A percentile compares a stretch with the other conserved stretches of the same genome.
Conservation (phyloP, 371 early-diverging fungal genomes). For the Apophysomyces variabilis region DNA sequence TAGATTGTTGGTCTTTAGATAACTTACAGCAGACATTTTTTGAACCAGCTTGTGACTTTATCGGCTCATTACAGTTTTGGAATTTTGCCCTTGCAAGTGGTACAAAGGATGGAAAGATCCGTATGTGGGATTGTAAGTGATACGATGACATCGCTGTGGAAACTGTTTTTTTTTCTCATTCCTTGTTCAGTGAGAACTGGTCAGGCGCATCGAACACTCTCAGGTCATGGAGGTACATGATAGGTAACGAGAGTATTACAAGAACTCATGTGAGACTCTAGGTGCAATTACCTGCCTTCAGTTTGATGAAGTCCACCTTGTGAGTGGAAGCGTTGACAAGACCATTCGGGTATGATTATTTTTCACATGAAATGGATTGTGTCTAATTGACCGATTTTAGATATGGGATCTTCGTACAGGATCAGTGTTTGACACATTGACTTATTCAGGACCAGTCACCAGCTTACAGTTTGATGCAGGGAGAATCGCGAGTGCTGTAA, state of each 20-base stretch:
- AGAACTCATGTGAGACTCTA: conserved; percentile 4
- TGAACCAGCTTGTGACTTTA: conserved; percentile 55
- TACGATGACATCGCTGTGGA: not conserved
- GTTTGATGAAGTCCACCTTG: conserved; percentile 79
- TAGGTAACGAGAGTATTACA: not conserved
- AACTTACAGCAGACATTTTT: conserved; percentile 32
- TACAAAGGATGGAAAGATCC: conserved; percentile 82
- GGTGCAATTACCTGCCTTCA: conserved; percentile 73
- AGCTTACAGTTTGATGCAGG: conserved; percentile 62
- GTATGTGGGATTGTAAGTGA: conserved; percentile 85
- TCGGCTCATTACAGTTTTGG: conserved; percentile 82
- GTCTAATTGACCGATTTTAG: conserved; percentile 26
- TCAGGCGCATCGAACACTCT: conserved; percentile 76
- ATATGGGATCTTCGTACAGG: conserved; percentile 88
- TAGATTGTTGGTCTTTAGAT: conserved; percentile 29
- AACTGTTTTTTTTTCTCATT: conserved; percentile 1
- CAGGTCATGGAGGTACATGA: conserved; percentile 62
- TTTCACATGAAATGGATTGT: not conserved
- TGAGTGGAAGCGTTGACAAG: conserved; percentile 82
- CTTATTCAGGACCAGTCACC: conserved; percentile 59
- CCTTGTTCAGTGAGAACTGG: conserved; percentile 69
- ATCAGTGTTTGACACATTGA: conserved; percentile 63
- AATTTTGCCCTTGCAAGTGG: conserved; percentile 85
- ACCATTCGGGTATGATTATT: conserved; percentile 65
- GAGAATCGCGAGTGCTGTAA: conserved; percentile 59